phyloP scores from a whole-genome alignment of 139 green algal species.

The Micractinium conductrix region DNA sequence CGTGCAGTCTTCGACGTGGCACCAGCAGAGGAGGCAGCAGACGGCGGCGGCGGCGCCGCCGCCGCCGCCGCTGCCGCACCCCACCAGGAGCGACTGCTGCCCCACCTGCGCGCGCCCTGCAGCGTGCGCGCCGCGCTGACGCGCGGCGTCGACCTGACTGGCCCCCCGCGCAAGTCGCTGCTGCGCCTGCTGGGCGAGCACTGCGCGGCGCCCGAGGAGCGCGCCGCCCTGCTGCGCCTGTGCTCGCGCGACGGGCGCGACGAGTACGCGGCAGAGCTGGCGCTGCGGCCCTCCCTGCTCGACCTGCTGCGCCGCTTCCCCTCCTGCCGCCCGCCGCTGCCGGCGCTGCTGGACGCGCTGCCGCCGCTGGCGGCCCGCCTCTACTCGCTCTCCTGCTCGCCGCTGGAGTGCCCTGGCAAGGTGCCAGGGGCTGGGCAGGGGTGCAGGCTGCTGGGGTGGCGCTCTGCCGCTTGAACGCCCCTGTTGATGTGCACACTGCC shows the following conservation, averaged over 20 bases:
- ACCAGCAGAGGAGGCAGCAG: conserved; percentile 28
- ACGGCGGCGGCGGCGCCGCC: background rate
- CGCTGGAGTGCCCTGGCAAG: conserved; percentile 20
- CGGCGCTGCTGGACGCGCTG: conserved; percentile 83
- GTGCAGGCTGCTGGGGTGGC: background rate
- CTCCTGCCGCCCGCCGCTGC: conserved; percentile 79
- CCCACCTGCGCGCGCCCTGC: conserved; percentile 82
- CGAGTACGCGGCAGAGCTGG: conserved; percentile 53
- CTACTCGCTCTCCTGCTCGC: conserved; percentile 88
- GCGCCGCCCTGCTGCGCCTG: conserved; percentile 69
- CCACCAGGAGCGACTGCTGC: conserved; percentile 45
- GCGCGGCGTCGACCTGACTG: conserved; percentile 76
- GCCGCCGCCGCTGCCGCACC: conserved; percentile 10
- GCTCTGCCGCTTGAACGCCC: background rate
- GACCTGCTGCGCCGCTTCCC: conserved; percentile 82
- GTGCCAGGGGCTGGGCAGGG: background rate
- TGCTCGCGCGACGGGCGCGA: conserved; percentile 57
- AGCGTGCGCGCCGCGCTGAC: conserved; percentile 76
- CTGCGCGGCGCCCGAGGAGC: conserved; percentile 72
- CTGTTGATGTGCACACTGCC: no score
- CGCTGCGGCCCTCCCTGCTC: conserved; percentile 71
- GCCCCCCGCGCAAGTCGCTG: conserved; percentile 79
- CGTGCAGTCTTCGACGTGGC: conserved; percentile 69
- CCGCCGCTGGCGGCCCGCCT: conserved; percentile 80
- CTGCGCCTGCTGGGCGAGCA: conserved; percentile 89